Evolutionary conservation across 257 asterid species (phyloP).

Genomic region (Primulina eburnea): DNA sequence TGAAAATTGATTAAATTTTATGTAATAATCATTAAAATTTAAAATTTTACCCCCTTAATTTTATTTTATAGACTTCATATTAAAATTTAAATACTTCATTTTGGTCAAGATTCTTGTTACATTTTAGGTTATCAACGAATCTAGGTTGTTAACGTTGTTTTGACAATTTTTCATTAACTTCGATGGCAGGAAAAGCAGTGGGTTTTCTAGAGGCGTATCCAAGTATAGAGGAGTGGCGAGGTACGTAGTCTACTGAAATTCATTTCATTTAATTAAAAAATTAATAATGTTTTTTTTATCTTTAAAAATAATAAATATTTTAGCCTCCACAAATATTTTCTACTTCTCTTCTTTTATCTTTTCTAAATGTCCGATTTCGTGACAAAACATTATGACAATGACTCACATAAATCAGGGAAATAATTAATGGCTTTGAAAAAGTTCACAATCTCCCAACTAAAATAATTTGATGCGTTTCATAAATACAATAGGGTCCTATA

Average conservation of each 20-base stretch:
- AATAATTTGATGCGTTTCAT: not conserved
- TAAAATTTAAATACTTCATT: no score
- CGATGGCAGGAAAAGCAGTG: conserved; percentile 79
- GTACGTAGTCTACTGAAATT: conserved; percentile 29
- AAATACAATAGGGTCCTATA: conserved; percentile 9
- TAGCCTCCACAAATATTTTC: no score
- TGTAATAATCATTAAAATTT: no score
- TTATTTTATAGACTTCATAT: no score
- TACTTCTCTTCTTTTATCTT: not conserved
- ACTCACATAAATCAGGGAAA: not conserved
- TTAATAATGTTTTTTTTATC: no score
- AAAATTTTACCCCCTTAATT: no score
- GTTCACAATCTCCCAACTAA: conserved; percentile 21
- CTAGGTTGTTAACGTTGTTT: no score
- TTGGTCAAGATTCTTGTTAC: not conserved
- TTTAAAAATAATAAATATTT: no score
- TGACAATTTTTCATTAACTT: not conserved
- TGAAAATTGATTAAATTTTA: no score
- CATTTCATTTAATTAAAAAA: not conserved
- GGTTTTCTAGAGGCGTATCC: conserved; percentile 95
- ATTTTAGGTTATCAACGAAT: not conserved
- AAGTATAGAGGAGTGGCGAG: conserved; percentile 98
- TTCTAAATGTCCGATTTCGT: not conserved
- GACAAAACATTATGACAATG: not conserved
- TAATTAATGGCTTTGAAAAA: conserved; percentile 19